Percentiles rank a stretch among this genome's conserved stretches.
Evolutionary conservation across 139 green algal species (phyloP).

Genomic region (Chlamydomonas schloesseri): DNA sequence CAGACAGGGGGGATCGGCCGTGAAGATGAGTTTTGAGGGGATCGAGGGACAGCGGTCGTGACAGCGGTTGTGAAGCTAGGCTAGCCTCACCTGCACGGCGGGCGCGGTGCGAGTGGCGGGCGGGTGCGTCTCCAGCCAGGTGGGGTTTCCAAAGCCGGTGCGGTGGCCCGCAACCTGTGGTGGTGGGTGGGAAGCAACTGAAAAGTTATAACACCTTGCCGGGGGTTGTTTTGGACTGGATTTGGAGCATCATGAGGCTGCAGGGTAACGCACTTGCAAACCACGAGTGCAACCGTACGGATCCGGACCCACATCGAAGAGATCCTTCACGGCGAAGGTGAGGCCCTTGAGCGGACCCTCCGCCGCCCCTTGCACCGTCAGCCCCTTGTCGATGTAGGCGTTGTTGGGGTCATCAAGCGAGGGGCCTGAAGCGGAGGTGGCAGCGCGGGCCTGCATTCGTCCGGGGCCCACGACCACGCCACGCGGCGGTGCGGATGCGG

Average conservation of each 20-base stretch:
- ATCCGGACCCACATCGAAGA: constrained; percentile 65
- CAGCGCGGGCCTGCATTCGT: background rate
- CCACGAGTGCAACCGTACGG: background rate
- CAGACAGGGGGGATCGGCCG: background rate
- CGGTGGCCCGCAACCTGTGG: constrained; percentile 67
- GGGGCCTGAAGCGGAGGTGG: background rate
- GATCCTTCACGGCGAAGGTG: constrained; percentile 75
- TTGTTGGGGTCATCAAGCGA: background rate
- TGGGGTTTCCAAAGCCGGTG: constrained; percentile 86
- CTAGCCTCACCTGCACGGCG: constrained; percentile 70
- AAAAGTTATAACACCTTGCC: too few relatives aligned
- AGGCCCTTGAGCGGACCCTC: constrained; percentile 55
- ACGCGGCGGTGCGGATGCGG: too few relatives aligned
- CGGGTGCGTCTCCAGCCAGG: constrained; percentile 81
- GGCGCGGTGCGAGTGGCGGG: constrained; percentile 66
- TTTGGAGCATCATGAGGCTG: too few relatives aligned
- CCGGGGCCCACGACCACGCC: background rate
- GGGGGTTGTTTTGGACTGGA: too few relatives aligned
- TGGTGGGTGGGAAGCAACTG: constrained; percentile 25
- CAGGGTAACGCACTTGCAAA: too few relatives aligned
- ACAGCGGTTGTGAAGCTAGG: too few relatives aligned
- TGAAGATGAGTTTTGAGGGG: too few relatives aligned
- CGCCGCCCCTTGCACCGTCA: background rate
- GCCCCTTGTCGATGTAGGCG: constrained; percentile 49
- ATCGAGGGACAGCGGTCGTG: too few relatives aligned